Percentiles rank a stretch among this genome's conserved stretches.
Conservation (phyloP, 352 stramenopile genomes). For the Pythium aquatile region DNA sequence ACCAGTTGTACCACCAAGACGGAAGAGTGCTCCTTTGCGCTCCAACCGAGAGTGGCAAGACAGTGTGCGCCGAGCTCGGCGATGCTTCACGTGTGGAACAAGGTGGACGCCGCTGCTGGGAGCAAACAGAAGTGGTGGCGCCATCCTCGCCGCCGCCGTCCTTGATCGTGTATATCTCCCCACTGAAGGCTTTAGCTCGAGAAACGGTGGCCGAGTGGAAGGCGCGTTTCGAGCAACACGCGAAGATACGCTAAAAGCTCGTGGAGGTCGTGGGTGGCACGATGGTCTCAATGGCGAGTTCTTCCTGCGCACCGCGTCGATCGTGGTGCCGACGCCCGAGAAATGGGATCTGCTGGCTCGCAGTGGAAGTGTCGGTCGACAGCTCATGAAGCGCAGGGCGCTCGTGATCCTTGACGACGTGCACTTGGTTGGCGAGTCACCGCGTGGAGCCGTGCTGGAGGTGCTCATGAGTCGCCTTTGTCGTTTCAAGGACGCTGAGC, state of each 20-base stretch:
- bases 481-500: constrained; percentile 64
- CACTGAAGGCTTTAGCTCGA: constrained; percentile 95
- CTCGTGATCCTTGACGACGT: constrained; percentile 98
- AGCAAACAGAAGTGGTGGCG: background rate
- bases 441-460: constrained; percentile 88
- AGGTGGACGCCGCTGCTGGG: constrained; percentile 15
- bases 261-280: constrained; percentile 98
- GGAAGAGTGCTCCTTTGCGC: constrained; percentile 96
- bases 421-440: constrained; percentile 95
- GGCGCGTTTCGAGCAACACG: constrained; percentile 83
- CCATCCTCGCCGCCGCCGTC: constrained; percentile 18
- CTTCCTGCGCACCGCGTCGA: constrained; percentile 90
- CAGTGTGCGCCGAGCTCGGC: constrained; percentile 96
- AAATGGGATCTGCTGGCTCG: constrained; percentile 98
- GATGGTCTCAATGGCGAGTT: constrained; percentile 90
- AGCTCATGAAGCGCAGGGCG: constrained; percentile 66
- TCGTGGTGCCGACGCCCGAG: constrained; percentile 98
- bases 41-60: constrained; percentile 97
- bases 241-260: constrained; percentile 87
- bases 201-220: constrained; percentile 98
- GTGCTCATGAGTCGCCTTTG: constrained; percentile 89
- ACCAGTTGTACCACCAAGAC: constrained; percentile 96
- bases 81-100: constrained; percentile 94
- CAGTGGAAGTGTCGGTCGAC: constrained; percentile 72
- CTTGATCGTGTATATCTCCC: constrained; percentile 97